Evolutionary conservation across 2,329 filamentous ascomycete genomes (phyloP).

Genomic region (Triangularia setosa): DNA sequence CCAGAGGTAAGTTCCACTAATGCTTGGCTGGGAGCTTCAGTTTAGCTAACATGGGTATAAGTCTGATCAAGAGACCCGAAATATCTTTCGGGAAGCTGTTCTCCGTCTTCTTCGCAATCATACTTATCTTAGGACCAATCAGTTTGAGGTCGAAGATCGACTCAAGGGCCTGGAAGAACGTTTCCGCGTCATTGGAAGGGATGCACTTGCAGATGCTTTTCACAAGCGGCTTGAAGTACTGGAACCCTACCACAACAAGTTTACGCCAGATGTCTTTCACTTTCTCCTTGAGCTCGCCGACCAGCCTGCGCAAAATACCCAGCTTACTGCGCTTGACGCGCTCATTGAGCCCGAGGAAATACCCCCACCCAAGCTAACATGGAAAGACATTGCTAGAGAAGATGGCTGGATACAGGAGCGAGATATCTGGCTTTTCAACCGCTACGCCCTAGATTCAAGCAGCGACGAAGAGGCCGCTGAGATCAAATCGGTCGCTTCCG

Average conservation of each 20-base stretch:
- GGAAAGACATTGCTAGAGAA: slow-evolving; percentile 74
- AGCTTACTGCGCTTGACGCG: slow-evolving; percentile 57
- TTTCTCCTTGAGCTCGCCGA: slow-evolving; percentile 79
- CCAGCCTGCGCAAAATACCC: slow-evolving; percentile 67
- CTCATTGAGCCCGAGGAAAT: slow-evolving; percentile 45
- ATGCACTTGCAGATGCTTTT: slow-evolving; percentile 71
- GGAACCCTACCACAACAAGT: slow-evolving; percentile 47
- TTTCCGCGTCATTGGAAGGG: slow-evolving; percentile 74
- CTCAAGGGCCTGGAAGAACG: slow-evolving; percentile 78
- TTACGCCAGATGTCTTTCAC: slow-evolving; percentile 74
- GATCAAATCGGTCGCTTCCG: slow-evolving; percentile 32
- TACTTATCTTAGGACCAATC: slow-evolving; percentile 64
- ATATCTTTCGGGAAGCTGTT: slow-evolving; percentile 44
- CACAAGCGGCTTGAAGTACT: slow-evolving; percentile 34
- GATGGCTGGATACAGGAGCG: slow-evolving; percentile 68
- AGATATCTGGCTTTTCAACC: slow-evolving; percentile 66
- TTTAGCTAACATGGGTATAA: slow-evolving; percentile 16
- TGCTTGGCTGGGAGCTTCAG: slow-evolving; percentile 11
- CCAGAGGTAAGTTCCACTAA: slow-evolving; percentile 42
- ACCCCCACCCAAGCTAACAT: slow-evolving; percentile 55
- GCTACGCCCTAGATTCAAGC: slow-evolving; percentile 66
- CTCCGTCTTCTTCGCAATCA: slow-evolving; percentile 51
- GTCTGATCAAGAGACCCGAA: slow-evolving; percentile 37
- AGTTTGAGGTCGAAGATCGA: slow-evolving; percentile 64
- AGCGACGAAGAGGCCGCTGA: slow-evolving; percentile 45